These are phyloP conservation scores for Mycena polygramma DNA, from an alignment of 768 basidiomycete genomes.

Conservation along the genomic window DNA sequence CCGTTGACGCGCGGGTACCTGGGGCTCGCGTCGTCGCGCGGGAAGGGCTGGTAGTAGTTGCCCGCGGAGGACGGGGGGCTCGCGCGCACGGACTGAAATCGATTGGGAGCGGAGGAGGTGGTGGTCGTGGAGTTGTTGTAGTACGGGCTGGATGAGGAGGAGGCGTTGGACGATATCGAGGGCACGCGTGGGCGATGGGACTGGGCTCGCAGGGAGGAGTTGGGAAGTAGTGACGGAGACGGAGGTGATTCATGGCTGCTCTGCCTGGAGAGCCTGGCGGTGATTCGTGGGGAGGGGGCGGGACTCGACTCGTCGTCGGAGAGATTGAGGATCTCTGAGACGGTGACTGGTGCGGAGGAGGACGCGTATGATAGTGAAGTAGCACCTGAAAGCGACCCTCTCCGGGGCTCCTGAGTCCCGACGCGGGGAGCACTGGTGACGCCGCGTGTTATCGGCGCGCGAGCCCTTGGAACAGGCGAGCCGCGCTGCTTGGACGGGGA, in stretches of 20 bases:
- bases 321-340: constrained; percentile 29
- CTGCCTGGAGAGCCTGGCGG: constrained; percentile 26
- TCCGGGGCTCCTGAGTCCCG: constrained; percentile 13
- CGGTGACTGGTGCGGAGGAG: constrained; percentile 7
- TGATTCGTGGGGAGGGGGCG: constrained; percentile 32
- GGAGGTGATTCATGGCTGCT: constrained; percentile 33
- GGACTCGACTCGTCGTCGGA: constrained; percentile 31
- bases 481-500: constrained; percentile 28
- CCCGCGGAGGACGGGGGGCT: constrained; percentile 46
- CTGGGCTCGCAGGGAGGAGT: constrained; percentile 45
- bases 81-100: constrained; percentile 56
- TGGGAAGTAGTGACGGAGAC: constrained; percentile 40
- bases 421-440: background rate
- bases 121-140: constrained; percentile 69
- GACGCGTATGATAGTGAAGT: constrained; percentile 14
- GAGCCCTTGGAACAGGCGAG: constrained; percentile 38
- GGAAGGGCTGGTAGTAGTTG: constrained; percentile 51
- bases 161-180: constrained; percentile 56
- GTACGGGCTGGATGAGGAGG: constrained; percentile 48
- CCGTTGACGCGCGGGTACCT: constrained; percentile 43
- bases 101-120: constrained; percentile 60
- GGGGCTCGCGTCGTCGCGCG: constrained; percentile 40
- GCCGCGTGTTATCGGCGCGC: constrained; percentile 30
- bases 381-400: constrained; percentile 9
- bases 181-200: constrained; percentile 51